Evolutionary conservation across 2,329 filamentous ascomycete genomes (phyloP), one percentile per base, ranked within the genome.

Genomic region (Ustulina deusta): DNA sequence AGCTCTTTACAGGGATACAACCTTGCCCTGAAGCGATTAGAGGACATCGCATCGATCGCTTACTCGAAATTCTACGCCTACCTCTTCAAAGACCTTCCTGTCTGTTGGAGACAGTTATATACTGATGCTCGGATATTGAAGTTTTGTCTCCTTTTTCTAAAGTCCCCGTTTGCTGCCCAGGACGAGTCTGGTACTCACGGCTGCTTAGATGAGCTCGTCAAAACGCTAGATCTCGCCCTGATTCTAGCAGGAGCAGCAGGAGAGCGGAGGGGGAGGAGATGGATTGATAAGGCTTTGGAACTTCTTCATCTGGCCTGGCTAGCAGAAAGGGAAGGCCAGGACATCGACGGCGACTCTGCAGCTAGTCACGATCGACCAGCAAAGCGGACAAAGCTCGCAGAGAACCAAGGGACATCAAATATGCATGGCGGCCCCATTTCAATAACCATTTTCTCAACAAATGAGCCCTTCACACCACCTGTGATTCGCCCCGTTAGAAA

Each of bases 221-320:
- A 85, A 61, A 80, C 85, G 1, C 84, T 98, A 1, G 94, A 97
- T 74, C 89, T 90, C 78, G 90, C 91, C 0, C 79, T 97, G 51
- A 93, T 97, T 52, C 86, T 94, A 61, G 88, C 92, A 0, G 92
- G 91, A 0, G 91, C 86, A 0, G 87, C 87, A 1, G 83, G 85
- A 0, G 70, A 77, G 34, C 65, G 76, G 0, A 82, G 92, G 63
- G 85, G 87, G 7, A 75, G 79, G 22, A 55, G 13, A 3, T 87
- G 85, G 78, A 83, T 90, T 52, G 84, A 90, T 64, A 75, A 79
- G 48, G 83, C 85, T 0, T 74, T 92, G 27, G 76, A 78, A 2
- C 56, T 83, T 29, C 80, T 88, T 22, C 62, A 70, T 42, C 36
- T 25, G 20, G 57, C 71, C 22, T 70, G 64, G 66, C 11, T 59